Percentiles rank a stretch among this genome's conserved stretches.
These are phyloP conservation scores for Suillus ampliporus DNA, from an alignment of 768 basidiomycete genomes.

Conservation along the genomic window DNA sequence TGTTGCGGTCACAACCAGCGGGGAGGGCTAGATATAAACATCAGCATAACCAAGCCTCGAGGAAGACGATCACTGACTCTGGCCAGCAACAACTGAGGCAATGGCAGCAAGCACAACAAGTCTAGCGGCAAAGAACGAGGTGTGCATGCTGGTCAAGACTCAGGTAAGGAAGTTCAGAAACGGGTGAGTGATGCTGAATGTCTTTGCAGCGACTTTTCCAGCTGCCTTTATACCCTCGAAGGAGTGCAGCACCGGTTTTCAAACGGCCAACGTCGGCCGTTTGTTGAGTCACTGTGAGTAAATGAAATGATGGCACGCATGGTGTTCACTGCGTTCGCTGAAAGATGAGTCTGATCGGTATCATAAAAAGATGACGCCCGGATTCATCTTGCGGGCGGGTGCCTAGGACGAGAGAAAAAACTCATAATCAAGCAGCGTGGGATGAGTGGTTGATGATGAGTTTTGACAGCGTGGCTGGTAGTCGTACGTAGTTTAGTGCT, in stretches of 20 bases:
- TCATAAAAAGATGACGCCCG: background rate
- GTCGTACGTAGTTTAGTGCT: no score
- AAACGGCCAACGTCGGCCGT: background rate
- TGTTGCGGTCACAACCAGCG: slow-evolving; percentile 53
- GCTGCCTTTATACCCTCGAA: slow-evolving; percentile 26
- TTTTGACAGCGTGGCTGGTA: background rate
- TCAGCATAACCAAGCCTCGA: slow-evolving; percentile 2
- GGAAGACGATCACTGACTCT: slow-evolving; percentile 23
- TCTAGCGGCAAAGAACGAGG: slow-evolving; percentile 20
- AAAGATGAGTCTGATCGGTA: background rate
- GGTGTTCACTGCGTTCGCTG: background rate
- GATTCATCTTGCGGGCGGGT: background rate
- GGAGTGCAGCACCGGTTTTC: no score
- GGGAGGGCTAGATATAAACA: background rate
- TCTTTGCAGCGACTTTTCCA: background rate
- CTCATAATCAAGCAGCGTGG: background rate
- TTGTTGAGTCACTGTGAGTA: background rate
- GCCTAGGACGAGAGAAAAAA: no score
- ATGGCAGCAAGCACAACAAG: slow-evolving; percentile 16
- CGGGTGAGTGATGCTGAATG: background rate
- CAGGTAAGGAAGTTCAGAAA: background rate
- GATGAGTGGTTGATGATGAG: background rate
- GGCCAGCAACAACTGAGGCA: slow-evolving; percentile 10
- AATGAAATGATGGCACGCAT: background rate
- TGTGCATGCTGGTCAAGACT: slow-evolving; percentile 26